Conservation (phyloP, 345 rosid species). For the Mangifera indica region DNA sequence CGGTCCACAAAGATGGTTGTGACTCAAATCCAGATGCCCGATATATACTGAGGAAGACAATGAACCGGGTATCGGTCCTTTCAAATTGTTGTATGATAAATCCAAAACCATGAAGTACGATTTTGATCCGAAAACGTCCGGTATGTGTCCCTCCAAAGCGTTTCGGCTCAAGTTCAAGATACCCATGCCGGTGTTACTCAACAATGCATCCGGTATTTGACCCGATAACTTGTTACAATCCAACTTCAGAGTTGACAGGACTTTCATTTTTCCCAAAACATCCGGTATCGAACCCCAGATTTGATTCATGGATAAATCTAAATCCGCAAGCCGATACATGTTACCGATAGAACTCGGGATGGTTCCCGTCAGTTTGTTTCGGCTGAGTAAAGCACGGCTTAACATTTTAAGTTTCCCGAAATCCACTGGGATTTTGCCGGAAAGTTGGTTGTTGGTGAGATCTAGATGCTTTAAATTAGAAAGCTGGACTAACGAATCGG, state of each 20-base stretch:
- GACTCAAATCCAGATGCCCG: conserved; percentile 85
- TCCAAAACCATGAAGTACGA: conserved; percentile 79
- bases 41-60: conserved; percentile 56
- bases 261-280: conserved; percentile 71
- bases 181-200: conserved; percentile 60
- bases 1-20: conserved; percentile 82
- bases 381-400: conserved; percentile 66
- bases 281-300: conserved; percentile 60
- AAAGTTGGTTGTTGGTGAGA: conserved; percentile 56
- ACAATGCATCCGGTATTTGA: conserved; percentile 46
- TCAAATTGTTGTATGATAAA: conserved; percentile 60
- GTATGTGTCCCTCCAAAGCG: conserved; percentile 65
- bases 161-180: conserved; percentile 78
- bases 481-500: conserved; percentile 59
- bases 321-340: conserved; percentile 70
- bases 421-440: conserved; percentile 64
- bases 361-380: conserved; percentile 71
- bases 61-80: conserved; percentile 69
- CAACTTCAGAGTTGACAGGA: conserved; percentile 68
- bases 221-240: conserved; percentile 68
- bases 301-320: conserved; percentile 71
- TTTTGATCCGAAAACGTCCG: conserved; percentile 67
- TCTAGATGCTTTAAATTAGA: conserved; percentile 68
- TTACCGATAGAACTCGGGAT: conserved; percentile 63
- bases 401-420: conserved; percentile 73